Evolutionary conservation across 2,329 filamentous ascomycete genomes (phyloP), one percentile per base, ranked within the genome.

Genomic region (Rhinocladiella mackenziei): DNA sequence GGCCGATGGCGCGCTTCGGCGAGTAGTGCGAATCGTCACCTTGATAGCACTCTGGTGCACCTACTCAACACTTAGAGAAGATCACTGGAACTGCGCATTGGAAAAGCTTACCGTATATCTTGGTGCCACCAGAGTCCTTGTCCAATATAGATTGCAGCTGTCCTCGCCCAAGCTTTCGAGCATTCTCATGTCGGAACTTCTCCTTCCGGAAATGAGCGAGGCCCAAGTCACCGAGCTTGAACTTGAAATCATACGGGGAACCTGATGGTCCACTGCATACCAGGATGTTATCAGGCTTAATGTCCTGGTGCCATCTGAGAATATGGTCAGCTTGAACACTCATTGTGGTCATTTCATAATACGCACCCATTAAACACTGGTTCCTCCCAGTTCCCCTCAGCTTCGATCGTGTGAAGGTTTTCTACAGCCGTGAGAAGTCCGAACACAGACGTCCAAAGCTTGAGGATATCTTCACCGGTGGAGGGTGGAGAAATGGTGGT

Each of bases 271-370:
- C 36, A 18, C 57, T 57, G 4, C 53, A 30, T 17, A 62, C 60
- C 8, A 61, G 44, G 9, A 67, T 61, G 30, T 61, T 65, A 14
- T 35, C 42, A 3, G 62, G 61, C 17, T 59, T 64, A 9, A 67
- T 50, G 48, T 64, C 59, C 35, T 59, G 57, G 50, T 67, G 63
- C 23, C 55, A 56, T 23, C 61, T 62, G 39, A 14, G 13, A 29
- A n/a, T 14, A 32, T 8, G 30, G 30, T 32, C 4, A 14, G 13
- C 15, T 3, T 32, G 8, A 7, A 32, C 8, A 32, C 18, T 17
- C 7, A 32, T 5, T 32, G 11, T 11, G n/a, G 28, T 5, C 6
- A 43, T 18, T 20, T 20, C 11, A 25, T 20, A 10, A 22, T n/a
- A 41, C 40, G 19, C 29, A 53, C 45, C 41, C 51, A 30, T 50